Evolutionary conservation across 208 protist species (phyloP).

Genomic region (Naegleria fowleri): DNA sequence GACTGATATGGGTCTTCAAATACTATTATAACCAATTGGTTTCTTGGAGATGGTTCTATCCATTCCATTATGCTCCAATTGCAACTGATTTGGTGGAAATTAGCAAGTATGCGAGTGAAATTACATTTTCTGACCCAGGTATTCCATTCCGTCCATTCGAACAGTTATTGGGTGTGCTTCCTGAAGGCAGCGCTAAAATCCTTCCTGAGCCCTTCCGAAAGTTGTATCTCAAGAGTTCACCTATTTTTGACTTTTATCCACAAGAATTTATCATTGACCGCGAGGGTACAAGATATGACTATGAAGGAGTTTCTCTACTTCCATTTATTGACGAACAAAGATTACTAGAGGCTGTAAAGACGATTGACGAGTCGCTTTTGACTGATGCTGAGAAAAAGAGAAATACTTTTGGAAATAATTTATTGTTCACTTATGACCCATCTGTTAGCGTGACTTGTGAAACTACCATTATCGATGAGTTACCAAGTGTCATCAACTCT

Average conservation of each 20-base stretch:
- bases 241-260: constrained; percentile 82
- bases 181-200: constrained; percentile 24
- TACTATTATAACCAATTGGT: constrained; percentile 84
- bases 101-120: not conserved
- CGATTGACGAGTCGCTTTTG: not conserved
- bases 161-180: constrained; percentile 42
- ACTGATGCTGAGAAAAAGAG: not conserved
- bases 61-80: constrained; percentile 87
- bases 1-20: constrained; percentile 78
- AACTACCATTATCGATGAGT: not conserved
- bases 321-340: constrained; percentile 31
- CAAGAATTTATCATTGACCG: constrained; percentile 71
- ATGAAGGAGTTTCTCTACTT: constrained; percentile 40
- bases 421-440: not conserved
- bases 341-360: not conserved
- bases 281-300: constrained; percentile 65
- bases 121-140: not conserved
- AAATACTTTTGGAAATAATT: constrained; percentile 1
- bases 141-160: constrained; percentile 42
- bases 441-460: not conserved
- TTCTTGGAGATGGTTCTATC: constrained; percentile 85
- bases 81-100: constrained; percentile 58
- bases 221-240: constrained; percentile 50
- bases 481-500: not conserved
- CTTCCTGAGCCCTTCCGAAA: constrained; percentile 16